Evolutionary conservation across 352 stramenopile species (phyloP).

Genomic region (Globisporangium apiculatum): DNA sequence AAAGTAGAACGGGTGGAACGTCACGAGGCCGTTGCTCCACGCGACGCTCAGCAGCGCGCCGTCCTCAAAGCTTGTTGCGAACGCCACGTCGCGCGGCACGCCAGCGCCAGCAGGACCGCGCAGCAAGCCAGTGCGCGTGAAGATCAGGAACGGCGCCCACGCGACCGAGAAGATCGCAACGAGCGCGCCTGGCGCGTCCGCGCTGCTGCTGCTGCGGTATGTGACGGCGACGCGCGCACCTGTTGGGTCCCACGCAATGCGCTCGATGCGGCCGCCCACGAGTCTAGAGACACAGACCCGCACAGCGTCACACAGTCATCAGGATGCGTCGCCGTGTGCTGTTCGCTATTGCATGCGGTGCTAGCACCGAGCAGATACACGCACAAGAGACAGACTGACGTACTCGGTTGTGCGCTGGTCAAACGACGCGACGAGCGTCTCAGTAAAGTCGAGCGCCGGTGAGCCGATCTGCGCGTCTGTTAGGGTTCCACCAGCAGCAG

Average conservation of each 20-base stretch:
- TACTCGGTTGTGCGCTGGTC: slow-evolving; percentile 58
- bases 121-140: slow-evolving; percentile 56
- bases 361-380: too few species aligned
- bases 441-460: slow-evolving; percentile 55
- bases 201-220: slow-evolving; percentile 21
- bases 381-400: background rate
- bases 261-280: slow-evolving; percentile 52
- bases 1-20: slow-evolving; percentile 79
- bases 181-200: slow-evolving; percentile 32
- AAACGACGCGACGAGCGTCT: slow-evolving; percentile 52
- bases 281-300: slow-evolving; percentile 19
- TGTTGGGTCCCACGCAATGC: slow-evolving; percentile 66
- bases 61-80: slow-evolving; percentile 63
- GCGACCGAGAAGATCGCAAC: slow-evolving; percentile 65
- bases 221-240: slow-evolving; percentile 58
- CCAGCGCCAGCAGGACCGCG: slow-evolving; percentile 54
- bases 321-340: too few species aligned
- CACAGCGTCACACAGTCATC: too few species aligned
- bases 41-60: slow-evolving; percentile 60
- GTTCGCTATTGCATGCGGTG: background rate
- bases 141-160: slow-evolving; percentile 71
- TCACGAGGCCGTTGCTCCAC: slow-evolving; percentile 74
- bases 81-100: slow-evolving; percentile 45
- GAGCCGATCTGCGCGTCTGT: slow-evolving; percentile 63
- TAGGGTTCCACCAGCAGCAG: slow-evolving; percentile 7